Evolutionary conservation across 2,329 filamentous ascomycete species (phyloP), one percentile per base, ranked within the genome.

Genomic region (Alternaria infectoria): DNA sequence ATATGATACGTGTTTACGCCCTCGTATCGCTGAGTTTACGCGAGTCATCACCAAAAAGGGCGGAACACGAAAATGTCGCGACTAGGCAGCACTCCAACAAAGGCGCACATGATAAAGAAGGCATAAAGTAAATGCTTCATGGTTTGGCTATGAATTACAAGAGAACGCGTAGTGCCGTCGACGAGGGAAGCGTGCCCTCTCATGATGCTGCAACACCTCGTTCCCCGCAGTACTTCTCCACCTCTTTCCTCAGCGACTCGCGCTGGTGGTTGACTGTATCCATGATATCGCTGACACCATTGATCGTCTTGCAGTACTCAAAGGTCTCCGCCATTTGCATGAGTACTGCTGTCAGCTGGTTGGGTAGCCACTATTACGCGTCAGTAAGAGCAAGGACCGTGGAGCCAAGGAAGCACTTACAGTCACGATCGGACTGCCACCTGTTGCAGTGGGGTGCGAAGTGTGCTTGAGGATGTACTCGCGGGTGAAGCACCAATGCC

Each of bases 381-480:
- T 73, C 45, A 68, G 65, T 44, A 58, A 15, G 19, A 26, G 44
- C 13, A 21, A 7, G 12, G 19, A 9, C 7, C 25, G 6, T 15
- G 5, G 5, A 30, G 1, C 3, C 6, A 21, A 5, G 21, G 12
- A 6, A 45, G 8, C 17, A 77, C 80, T 70, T 73, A 82, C 81
- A 3, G 91, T 94, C 15, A 94, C 91, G 65, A 95, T 94, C 4
- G 92, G 92, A 69, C 89, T 92, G 17, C 92, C 92, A 2, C 92
- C 92, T 0, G 92, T 95, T 0, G 92, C 92, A 2, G 90, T 93
- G 0, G 92, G 91, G 75, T 95, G 91, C 17, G 82, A 83, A 1
- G 90, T 93, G 74, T 88, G 87, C 84, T 93, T 93, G 66, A 95
- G 85, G 71, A 95, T 94, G 76, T 95, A 95, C 83, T 94, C 91